Base-by-base conservation (phyloP, 345 rosid species). In the Dimocarpus longan region DNA sequence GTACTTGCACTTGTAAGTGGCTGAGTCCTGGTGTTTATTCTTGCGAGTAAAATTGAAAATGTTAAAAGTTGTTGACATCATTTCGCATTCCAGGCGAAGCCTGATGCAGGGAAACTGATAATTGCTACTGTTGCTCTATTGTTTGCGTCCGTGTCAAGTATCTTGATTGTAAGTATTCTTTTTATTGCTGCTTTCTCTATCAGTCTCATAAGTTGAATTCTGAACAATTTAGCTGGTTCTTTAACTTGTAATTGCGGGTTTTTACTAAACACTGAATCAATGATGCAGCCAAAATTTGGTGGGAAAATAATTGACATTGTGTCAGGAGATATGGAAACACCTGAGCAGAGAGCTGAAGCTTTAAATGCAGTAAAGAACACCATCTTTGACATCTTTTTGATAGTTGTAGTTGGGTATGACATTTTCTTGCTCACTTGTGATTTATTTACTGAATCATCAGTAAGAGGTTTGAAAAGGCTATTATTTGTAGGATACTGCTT, bases 301-400 rank as follows among this genome's bases (percentile, higher is more conserved):
- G 93, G 91, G 19, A 87, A 80, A 86, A 90, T 90, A 76, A 87
- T 90, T 57, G 91, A 90, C 88, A 88, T 90, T 70, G 90, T 88
- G 42, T 88, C 93, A 8, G 82, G 85, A 84, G 89, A 88, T 60
- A 81, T 21, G 71, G 69, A 32, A 66, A 88, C 87, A 1, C 83
- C 88, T 79, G 89, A 90, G 54, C 81, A 88, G 83, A 84, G 86
- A 80, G 57, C 84, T 0, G 84, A 80, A 52, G 91, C 93, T 69
- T 65, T 88, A 59, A 68, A 64, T 69, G 89, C 84, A 44, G 86
- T 90, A 82, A 86, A 73, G 81, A 78, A 82, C 64, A 87, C 93
- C 11, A 88, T 90, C 40, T 18, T 87, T 5, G 13, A 83, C 56
- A 90, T 90, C 42, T 75, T 90, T 56, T 57, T 88, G 24, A 84